Conservation (phyloP, 1,284 basidiomycete species). For the Tausonia pullulans region DNA sequence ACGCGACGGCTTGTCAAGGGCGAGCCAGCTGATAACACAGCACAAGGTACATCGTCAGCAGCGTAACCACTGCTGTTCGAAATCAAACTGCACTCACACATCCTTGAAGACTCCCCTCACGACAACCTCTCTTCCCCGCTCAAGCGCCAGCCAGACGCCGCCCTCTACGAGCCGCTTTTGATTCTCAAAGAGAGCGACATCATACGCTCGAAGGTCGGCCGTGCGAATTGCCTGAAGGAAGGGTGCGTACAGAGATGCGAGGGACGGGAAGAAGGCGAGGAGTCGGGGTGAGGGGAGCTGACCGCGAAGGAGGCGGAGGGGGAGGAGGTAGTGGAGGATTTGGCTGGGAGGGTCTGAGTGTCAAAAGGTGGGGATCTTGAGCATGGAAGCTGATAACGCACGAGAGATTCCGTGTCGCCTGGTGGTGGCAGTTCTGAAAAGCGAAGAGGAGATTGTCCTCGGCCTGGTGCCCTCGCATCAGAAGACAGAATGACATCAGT, state of each 20-base stretch:
- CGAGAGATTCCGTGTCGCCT: conserved; percentile 65
- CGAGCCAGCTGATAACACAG: conserved; percentile 53
- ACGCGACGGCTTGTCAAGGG: conserved; percentile 55
- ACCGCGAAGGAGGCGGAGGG: conserved; percentile 74
- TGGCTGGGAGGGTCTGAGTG: conserved; percentile 43
- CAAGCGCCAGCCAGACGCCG: conserved; percentile 74
- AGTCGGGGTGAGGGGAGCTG: conserved; percentile 63
- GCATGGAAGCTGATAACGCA: conserved; percentile 35
- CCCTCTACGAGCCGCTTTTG: conserved; percentile 65
- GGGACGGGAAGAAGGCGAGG: conserved; percentile 54
- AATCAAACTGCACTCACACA: conserved; percentile 47
- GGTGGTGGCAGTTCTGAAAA: conserved; percentile 63
- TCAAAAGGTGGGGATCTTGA: background rate
- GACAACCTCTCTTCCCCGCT: conserved; percentile 76
- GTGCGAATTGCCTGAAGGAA: conserved; percentile 65
- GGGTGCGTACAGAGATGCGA: conserved; percentile 63
- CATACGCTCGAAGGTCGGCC: conserved; percentile 72
- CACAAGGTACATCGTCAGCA: no score
- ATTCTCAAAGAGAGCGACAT: conserved; percentile 54
- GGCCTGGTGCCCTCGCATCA: conserved; percentile 40
- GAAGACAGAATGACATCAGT: no score
- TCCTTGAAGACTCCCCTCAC: conserved; percentile 72
- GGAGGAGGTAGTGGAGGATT: conserved; percentile 80
- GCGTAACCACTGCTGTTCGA: no score
- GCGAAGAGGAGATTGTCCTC: conserved; percentile 71